Conservation (phyloP, 1,139 yeast species). For the Magnusiomyces magnusii region DNA sequence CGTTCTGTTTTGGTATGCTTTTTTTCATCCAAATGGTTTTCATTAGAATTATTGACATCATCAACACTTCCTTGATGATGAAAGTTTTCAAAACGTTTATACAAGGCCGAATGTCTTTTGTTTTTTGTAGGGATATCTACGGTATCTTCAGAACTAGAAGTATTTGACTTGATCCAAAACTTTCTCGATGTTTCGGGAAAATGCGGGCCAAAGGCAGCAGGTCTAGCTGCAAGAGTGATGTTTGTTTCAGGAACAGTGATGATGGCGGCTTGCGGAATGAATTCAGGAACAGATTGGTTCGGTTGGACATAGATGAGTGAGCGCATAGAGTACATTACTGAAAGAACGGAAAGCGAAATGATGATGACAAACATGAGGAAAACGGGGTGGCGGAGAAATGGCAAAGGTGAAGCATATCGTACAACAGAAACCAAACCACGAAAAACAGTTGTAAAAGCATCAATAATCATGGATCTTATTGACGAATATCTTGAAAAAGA, state of each 20-base stretch:
- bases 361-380: neutral
- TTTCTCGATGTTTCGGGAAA: constrained; percentile 18
- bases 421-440: neutral
- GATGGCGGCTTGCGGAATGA: constrained; percentile 27
- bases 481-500: neutral
- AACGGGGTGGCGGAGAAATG: neutral
- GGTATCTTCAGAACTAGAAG: neutral
- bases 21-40: no score
- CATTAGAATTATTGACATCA: no score
- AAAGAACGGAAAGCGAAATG: neutral
- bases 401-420: neutral
- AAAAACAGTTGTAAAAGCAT: neutral
- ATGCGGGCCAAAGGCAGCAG: constrained; percentile 34
- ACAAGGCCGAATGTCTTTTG: neutral
- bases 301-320: neutral
- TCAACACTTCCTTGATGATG: no score
- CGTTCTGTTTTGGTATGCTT: neutral
- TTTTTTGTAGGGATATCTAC: neutral
- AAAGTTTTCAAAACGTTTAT: constrained; percentile 1
- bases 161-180: neutral
- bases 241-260: constrained; percentile 24
- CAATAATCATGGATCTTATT: neutral
- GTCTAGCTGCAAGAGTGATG: constrained; percentile 29
- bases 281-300: constrained; percentile 18
- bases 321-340: constrained; percentile 3